Percentiles rank a stretch among this genome's conserved stretches.
Conservation (phyloP, 176 grass and related monocot genomes). For the Ananas comosus region DNA sequence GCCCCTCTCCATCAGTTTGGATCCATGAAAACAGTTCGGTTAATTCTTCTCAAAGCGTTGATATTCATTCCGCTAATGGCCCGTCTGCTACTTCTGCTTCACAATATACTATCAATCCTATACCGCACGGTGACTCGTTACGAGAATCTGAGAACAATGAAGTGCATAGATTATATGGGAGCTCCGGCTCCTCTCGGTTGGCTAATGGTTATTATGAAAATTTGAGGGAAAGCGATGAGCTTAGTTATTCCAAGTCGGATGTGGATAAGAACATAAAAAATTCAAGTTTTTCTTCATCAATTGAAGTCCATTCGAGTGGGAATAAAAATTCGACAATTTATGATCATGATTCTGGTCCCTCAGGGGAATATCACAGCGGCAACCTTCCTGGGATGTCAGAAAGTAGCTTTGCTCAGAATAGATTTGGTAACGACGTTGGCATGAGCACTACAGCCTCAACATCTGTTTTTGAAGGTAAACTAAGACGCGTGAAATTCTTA, state of each 20-base stretch:
- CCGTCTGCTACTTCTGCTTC: conserved; percentile 3
- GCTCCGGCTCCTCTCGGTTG: conserved; percentile 43
- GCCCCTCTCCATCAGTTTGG: conserved; percentile 10
- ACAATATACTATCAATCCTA: conserved; percentile 17
- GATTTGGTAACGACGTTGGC: conserved; percentile 21
- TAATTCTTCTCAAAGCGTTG: conserved; percentile 22
- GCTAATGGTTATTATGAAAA: conserved; percentile 85
- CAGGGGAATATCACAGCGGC: conserved; percentile 23
- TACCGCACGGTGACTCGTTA: conserved; percentile 9
- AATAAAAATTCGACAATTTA: conserved; percentile 34
- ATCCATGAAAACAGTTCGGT: conserved; percentile 28
- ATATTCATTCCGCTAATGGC: conserved; percentile 16
- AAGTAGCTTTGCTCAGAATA: conserved; percentile 29
- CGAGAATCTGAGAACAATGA: conserved; percentile 32
- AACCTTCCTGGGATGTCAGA: conserved; percentile 31
- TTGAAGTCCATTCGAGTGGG: conserved; percentile 15
- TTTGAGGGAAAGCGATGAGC: conserved; percentile 34
- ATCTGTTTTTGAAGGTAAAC: background rate
- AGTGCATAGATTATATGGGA: conserved; percentile 38
- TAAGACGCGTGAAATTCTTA: no score
- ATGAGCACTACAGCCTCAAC: background rate
- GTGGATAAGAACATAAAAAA: conserved; percentile 17
- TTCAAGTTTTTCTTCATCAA: conserved; percentile 19
- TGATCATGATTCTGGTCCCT: conserved; percentile 11
- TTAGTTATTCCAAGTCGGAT: conserved; percentile 12